These are phyloP conservation scores for Fomitopsis palustris DNA, from an alignment of 1,284 basidiomycete genomes.

Conservation along the genomic window DNA sequence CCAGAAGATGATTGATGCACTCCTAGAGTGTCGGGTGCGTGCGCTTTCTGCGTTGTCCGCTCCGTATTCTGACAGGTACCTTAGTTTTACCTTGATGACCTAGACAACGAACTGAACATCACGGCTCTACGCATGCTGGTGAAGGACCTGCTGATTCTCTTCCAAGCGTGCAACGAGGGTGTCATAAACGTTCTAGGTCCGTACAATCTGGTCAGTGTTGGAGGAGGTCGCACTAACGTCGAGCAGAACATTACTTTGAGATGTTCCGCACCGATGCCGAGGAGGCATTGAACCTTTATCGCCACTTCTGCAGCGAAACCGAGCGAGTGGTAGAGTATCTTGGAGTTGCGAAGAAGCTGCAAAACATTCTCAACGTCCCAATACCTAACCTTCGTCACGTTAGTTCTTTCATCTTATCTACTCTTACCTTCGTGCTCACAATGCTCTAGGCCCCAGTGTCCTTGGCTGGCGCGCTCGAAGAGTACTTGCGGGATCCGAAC, in stretches of 20 bases:
- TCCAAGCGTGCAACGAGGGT: conserved; percentile 97
- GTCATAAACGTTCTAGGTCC: conserved; percentile 93
- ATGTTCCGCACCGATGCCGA: conserved; percentile 94
- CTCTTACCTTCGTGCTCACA: neutral
- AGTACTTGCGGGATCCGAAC: conserved; percentile 93
- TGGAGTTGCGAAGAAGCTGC: conserved; percentile 87
- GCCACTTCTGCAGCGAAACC: conserved; percentile 93
- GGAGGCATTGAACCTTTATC: conserved; percentile 86
- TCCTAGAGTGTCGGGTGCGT: conserved; percentile 85
- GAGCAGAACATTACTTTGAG: conserved; percentile 93
- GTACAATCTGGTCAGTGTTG: conserved; percentile 5
- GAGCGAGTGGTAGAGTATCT: conserved; percentile 94
- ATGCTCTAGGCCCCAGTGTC: conserved; percentile 81
- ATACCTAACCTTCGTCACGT: conserved; percentile 95
- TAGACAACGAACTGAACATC: conserved; percentile 89
- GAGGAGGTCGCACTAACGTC: conserved; percentile 10
- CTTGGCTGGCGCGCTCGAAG: conserved; percentile 89
- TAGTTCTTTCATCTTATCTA: conserved; percentile 25
- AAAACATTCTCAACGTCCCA: conserved; percentile 89
- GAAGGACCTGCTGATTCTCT: conserved; percentile 93
- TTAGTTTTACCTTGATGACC: conserved; percentile 91
- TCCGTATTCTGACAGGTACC: neutral
- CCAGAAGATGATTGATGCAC: conserved; percentile 83
- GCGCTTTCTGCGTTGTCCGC: neutral
- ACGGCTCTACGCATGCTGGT: conserved; percentile 93